Evolutionary conservation across 2,329 filamentous ascomycete genomes (phyloP).

Genomic region (Pestalotiopsis sp.): DNA sequence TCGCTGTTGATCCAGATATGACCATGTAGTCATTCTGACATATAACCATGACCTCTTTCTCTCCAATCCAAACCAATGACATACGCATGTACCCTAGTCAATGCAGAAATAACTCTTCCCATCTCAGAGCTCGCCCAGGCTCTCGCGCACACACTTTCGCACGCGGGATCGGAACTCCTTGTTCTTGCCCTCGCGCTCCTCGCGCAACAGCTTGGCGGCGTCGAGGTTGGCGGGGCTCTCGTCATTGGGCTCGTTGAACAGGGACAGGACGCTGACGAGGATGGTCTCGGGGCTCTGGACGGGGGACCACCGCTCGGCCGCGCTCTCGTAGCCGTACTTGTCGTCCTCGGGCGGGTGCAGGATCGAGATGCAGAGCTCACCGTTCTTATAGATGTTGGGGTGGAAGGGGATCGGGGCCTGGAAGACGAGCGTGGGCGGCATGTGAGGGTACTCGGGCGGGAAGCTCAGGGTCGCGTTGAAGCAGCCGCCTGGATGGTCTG

Average conservation of each 20-base stretch:
- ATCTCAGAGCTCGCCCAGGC: slow-evolving; percentile 69
- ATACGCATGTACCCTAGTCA: neutral
- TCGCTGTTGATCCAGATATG: neutral
- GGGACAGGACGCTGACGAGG: slow-evolving; percentile 85
- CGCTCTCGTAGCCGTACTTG: slow-evolving; percentile 89
- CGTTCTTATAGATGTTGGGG: slow-evolving; percentile 88
- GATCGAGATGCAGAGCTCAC: slow-evolving; percentile 95
- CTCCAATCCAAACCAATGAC: neutral
- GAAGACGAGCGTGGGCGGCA: slow-evolving; percentile 89
- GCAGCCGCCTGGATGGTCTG: slow-evolving; percentile 70
- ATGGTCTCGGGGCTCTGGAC: slow-evolving; percentile 97
- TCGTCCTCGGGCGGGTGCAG: slow-evolving; percentile 95
- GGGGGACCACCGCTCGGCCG: slow-evolving; percentile 89
- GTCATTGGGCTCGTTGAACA: slow-evolving; percentile 91
- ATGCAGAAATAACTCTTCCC: neutral
- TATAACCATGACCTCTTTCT: neutral
- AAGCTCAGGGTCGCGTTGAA: slow-evolving; percentile 87
- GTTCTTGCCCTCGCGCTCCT: slow-evolving; percentile 64
- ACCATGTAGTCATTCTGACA: neutral
- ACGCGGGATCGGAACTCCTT: slow-evolving; percentile 80
- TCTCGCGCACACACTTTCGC: slow-evolving; percentile 78
- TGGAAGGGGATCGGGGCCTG: slow-evolving; percentile 84
- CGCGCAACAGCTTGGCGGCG: slow-evolving; percentile 84
- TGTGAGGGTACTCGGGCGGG: slow-evolving; percentile 81
- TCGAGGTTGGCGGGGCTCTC: slow-evolving; percentile 96